Evolutionary conservation across 2,329 filamentous ascomycete genomes (phyloP).

Genomic region (Fusarium concolor): DNA sequence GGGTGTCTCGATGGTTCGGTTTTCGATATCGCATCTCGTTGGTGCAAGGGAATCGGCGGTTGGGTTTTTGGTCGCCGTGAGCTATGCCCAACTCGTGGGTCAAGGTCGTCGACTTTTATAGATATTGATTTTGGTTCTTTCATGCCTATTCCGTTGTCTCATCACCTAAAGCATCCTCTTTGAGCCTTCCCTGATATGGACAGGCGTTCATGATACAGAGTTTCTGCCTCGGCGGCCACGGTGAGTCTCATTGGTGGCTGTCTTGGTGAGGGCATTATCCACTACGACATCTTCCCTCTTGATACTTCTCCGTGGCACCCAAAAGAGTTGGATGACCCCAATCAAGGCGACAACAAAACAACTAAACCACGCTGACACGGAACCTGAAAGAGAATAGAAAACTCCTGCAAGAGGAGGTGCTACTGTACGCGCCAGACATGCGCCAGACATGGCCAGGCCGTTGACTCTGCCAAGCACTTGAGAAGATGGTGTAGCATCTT

Average conservation of each 20-base stretch:
- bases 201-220: conserved; percentile 9
- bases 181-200: too few species aligned
- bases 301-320: conserved; percentile 33
- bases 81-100: too few species aligned
- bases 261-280: conserved; percentile 34
- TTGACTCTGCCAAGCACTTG: conserved; percentile 77
- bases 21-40: background rate
- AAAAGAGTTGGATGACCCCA: conserved; percentile 37
- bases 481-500: conserved; percentile 74
- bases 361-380: conserved; percentile 57
- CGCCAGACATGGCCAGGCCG: conserved; percentile 76
- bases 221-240: conserved; percentile 25
- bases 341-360: conserved; percentile 46
- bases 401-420: conserved; percentile 76
- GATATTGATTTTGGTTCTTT: background rate
- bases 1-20: background rate
- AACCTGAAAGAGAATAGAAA: conserved; percentile 71
- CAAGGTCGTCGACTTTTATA: background rate
- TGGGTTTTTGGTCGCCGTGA: background rate
- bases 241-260: conserved; percentile 30
- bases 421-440: conserved; percentile 76
- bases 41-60: too few species aligned
- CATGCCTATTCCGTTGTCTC: background rate
- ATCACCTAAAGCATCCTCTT: too few species aligned
- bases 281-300: conserved; percentile 25